Conservation (phyloP, 1,284 basidiomycete species). For the Afroboletus lepidellus region DNA sequence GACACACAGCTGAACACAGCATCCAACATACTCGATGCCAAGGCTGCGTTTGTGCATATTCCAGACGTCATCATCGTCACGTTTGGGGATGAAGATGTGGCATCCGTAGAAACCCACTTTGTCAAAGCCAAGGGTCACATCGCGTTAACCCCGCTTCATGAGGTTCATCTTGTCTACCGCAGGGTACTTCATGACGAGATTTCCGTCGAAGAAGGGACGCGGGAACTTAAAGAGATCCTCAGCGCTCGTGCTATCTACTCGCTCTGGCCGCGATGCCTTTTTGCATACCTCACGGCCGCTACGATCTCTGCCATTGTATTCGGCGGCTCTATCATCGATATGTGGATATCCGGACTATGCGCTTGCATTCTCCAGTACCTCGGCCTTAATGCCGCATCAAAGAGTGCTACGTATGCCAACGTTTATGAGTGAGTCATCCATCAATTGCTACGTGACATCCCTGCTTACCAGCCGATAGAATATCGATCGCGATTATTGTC, state of each 20-base stretch:
- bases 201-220: constrained; percentile 61
- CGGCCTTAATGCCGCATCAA: constrained; percentile 73
- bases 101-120: constrained; percentile 71
- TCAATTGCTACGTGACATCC: not conserved
- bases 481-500: constrained; percentile 78
- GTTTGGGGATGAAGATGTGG: constrained; percentile 62
- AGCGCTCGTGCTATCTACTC: constrained; percentile 62
- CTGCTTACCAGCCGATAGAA: constrained; percentile 44
- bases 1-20: constrained; percentile 72
- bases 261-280: constrained; percentile 58
- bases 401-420: constrained; percentile 82
- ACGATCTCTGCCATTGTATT: constrained; percentile 82
- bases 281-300: constrained; percentile 73
- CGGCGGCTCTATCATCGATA: constrained; percentile 79
- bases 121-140: constrained; percentile 74
- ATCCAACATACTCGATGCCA: constrained; percentile 51
- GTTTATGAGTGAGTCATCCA: constrained; percentile 76
- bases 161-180: constrained; percentile 74
- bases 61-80: constrained; percentile 79
- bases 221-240: constrained; percentile 59
- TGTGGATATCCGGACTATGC: constrained; percentile 74
- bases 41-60: constrained; percentile 78
- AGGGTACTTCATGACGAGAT: constrained; percentile 77
- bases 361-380: constrained; percentile 73
- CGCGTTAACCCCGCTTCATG: constrained; percentile 69